Conservation (phyloP, 2,329 filamentous ascomycete species). For the Colletotrichum incanum region DNA sequence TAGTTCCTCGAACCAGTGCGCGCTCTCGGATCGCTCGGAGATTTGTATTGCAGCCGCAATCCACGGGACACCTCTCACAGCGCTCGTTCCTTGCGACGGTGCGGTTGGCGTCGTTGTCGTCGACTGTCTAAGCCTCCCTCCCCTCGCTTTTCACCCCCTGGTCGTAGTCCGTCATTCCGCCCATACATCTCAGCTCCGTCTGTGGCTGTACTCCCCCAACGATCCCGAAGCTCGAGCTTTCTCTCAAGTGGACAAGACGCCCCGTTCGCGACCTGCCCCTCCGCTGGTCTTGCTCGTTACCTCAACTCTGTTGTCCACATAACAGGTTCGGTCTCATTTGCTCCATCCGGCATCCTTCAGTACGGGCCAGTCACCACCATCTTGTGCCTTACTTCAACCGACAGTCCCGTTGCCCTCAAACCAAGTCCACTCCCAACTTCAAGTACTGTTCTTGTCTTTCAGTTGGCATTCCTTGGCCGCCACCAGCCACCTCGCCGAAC, state of each 20-base stretch:
- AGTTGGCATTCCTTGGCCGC: slow-evolving; percentile 12
- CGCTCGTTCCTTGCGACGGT: slow-evolving; percentile 18
- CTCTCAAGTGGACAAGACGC: neutral
- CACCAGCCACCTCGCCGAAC: slow-evolving; percentile 23
- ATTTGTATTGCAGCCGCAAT: slow-evolving; percentile 13
- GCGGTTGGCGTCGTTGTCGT: slow-evolving; percentile 13
- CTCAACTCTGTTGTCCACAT: slow-evolving; percentile 15
- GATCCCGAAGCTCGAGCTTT: neutral
- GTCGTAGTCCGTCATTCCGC: neutral
- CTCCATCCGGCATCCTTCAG: slow-evolving; percentile 1
- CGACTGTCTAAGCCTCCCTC: slow-evolving; percentile 28
- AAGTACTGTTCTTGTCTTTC: slow-evolving; percentile 4
- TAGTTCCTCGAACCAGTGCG: neutral
- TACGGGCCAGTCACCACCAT: neutral
- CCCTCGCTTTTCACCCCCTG: neutral
- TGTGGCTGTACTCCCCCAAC: slow-evolving; percentile 11
- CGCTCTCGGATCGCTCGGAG: slow-evolving; percentile 33
- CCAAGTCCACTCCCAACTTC: neutral
- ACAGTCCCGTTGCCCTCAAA: neutral
- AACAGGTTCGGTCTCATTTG: neutral
- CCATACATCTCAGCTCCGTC: neutral
- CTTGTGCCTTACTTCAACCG: slow-evolving; percentile 2
- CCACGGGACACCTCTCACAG: slow-evolving; percentile 3
- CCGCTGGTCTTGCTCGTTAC: neutral
- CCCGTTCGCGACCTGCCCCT: neutral